A percentile compares a stretch with the other conserved stretches of the same genome.
Conservation (phyloP, 495 filamentous ascomycete genomes). For the Aspergillus baeticus region DNA sequence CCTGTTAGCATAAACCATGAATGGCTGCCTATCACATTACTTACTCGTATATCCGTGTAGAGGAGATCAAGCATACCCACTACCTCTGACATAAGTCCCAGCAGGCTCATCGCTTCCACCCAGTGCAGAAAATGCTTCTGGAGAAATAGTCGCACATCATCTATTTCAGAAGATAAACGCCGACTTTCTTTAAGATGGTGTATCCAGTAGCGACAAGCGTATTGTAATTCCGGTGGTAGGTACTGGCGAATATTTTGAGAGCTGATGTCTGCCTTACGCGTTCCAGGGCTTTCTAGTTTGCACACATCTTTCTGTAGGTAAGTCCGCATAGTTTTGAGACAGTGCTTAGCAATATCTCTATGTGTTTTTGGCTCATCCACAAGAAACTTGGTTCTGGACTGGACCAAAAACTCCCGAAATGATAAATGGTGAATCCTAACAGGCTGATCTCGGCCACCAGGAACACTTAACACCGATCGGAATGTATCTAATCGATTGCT, state of each 20-base stretch:
- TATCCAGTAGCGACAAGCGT: too few relatives aligned
- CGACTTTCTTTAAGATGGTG: conserved; percentile 28
- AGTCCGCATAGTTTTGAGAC: conserved; percentile 21
- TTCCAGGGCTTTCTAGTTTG: conserved; percentile 24
- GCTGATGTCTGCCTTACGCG: conserved; percentile 23
- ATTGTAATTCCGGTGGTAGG: conserved; percentile 28
- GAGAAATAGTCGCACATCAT: conserved; percentile 34
- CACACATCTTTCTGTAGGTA: conserved; percentile 37
- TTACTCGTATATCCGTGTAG: neutral
- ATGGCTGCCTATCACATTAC: neutral
- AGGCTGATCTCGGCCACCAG: conserved; percentile 19
- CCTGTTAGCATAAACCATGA: neutral
- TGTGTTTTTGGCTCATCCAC: conserved; percentile 22
- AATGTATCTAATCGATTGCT: conserved; percentile 6
- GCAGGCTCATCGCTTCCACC: conserved; percentile 42
- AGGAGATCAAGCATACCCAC: conserved; percentile 3
- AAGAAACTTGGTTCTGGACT: conserved; percentile 20
- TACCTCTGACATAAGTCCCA: conserved; percentile 29
- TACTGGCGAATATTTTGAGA: conserved; percentile 14
- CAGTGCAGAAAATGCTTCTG: conserved; percentile 44
- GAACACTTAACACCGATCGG: conserved; percentile 21
- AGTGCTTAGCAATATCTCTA: neutral
- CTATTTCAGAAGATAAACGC: conserved; percentile 17
- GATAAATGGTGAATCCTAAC: conserved; percentile 21
- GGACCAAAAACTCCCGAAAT: conserved; percentile 24